Evolutionary conservation across 306 rosid species (phyloP).

Genomic region (Sophora flavescens): DNA sequence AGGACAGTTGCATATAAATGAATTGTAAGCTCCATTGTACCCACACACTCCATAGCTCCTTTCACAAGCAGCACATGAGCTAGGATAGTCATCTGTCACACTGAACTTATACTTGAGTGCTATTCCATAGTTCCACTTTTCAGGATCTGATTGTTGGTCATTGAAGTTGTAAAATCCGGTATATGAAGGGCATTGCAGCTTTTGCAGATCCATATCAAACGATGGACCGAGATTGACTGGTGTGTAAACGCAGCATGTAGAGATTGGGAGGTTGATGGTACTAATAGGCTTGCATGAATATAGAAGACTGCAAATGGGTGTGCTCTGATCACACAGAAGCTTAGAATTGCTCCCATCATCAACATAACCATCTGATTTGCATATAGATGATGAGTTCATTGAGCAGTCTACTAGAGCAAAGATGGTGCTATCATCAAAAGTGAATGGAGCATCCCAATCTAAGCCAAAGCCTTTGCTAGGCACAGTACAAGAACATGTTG

Average conservation of each 20-base stretch:
- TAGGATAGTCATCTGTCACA: constrained; percentile 75
- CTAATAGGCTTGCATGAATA: constrained; percentile 74
- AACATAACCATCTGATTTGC: constrained; percentile 42
- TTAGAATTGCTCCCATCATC: constrained; percentile 52
- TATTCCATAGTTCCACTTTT: constrained; percentile 88
- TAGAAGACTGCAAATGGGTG: constrained; percentile 71
- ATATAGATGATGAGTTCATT: constrained; percentile 61
- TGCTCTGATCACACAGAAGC: constrained; percentile 67
- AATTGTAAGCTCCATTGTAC: constrained; percentile 52
- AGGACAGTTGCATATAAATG: constrained; percentile 82
- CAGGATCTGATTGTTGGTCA: constrained; percentile 68
- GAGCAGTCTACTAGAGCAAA: constrained; percentile 77
- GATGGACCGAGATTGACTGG: constrained; percentile 89
- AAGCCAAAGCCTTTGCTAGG: constrained; percentile 81
- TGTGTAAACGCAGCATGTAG: constrained; percentile 82
- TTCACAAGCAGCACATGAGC: constrained; percentile 71
- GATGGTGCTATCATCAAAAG: constrained; percentile 65
- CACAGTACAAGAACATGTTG: constrained; percentile 74
- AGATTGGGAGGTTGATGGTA: constrained; percentile 64
- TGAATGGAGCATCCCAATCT: constrained; percentile 77
- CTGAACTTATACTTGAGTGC: constrained; percentile 80
- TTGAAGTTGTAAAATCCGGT: constrained; percentile 83
- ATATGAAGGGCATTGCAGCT: constrained; percentile 78
- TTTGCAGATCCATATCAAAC: constrained; percentile 82
- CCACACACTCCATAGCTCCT: constrained; percentile 76